Base-by-base conservation (phyloP, 1,139 yeast genomes). In the Pichia sp. region DNA sequence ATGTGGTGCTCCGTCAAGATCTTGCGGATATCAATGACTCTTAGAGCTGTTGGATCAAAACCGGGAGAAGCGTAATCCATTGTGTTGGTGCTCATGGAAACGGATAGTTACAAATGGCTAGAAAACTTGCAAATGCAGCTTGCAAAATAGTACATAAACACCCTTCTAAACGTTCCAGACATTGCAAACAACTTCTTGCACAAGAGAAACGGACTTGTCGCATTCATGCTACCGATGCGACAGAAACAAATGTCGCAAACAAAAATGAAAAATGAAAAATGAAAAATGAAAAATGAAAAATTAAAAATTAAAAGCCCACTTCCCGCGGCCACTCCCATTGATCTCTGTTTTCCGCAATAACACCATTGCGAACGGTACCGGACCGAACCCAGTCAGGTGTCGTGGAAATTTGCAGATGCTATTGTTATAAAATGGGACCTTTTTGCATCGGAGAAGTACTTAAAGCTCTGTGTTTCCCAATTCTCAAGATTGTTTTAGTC, bases 1-100 rank as follows among this genome's bases (percentile, higher is more conserved):
- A 63, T 47, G 14, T 53, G 50, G 42, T 61, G 53, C 8, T 53
- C 50, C 2, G 49, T 47, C 5, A 64, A 46, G 5, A 61, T 43
- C 18, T 54, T 46, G 39, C 56, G 59, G 36, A 64, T 48, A 45
- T 62, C 67, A 8, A 57, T 60, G 27, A 64, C 67, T 34, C 64
- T 53, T 11, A 63, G 51, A 5, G 53, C 16, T n/a, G 33, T 29
- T 13, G 62, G 58, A 42, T 60, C 58, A 38, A 60, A 60, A 1
- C 50, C 60, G 38, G 56, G 46, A 5, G 44, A 51, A 14, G 51
- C 30, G 29, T 52, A 56, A 5, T 47, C 45, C n/a, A 27, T 29
- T 13, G 19, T 29, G 13, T 42, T n/a, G 19, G n/a, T 31, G 8
- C 6, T 5, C 14, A 5, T 3, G 25, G 2, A 13, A 31, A 5